Percentiles rank a stretch among this genome's conserved stretches.
Conservation (phyloP, 2,329 filamentous ascomycete genomes). For the Xylariaceae sp. region DNA sequence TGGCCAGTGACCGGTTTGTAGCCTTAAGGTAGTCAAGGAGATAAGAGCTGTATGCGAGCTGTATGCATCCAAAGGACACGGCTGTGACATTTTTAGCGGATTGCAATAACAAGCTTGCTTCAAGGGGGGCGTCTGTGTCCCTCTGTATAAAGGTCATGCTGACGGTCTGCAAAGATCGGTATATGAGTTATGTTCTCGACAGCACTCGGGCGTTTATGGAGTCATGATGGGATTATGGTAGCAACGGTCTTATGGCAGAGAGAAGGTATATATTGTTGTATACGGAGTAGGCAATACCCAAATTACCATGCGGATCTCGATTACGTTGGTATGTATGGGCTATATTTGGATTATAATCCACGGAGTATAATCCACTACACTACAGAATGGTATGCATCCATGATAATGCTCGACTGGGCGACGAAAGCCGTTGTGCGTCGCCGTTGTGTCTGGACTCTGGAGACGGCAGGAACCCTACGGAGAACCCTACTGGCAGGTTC, state of each 20-base stretch:
- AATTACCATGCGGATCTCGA: neutral
- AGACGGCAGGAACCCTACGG: no score
- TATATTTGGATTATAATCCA: neutral
- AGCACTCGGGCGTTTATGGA: conserved; percentile 11
- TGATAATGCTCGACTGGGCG: neutral
- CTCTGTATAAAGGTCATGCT: conserved; percentile 18
- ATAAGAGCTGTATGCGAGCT: neutral
- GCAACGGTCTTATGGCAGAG: conserved; percentile 1
- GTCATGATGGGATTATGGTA: conserved; percentile 4
- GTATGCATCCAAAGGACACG: neutral
- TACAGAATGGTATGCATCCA: neutral
- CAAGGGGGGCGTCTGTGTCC: neutral
- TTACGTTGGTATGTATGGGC: neutral
- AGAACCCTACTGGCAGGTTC: neutral
- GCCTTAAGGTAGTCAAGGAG: no score
- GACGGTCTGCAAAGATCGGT: conserved; percentile 19
- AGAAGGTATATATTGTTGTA: conserved; percentile 14
- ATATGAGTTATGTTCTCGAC: conserved; percentile 15
- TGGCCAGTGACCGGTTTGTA: no score
- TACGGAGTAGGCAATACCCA: conserved; percentile 11
- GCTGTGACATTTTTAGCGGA: conserved; percentile 3
- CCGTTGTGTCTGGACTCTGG: neutral
- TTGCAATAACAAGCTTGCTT: conserved; percentile 3
- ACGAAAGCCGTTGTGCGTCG: neutral
- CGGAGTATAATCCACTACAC: no score